A percentile compares a stretch with the other conserved stretches of the same genome.
These are phyloP conservation scores for Rehmannia glutinosa DNA, from an alignment of 257 asterid species.

Conservation along the genomic window DNA sequence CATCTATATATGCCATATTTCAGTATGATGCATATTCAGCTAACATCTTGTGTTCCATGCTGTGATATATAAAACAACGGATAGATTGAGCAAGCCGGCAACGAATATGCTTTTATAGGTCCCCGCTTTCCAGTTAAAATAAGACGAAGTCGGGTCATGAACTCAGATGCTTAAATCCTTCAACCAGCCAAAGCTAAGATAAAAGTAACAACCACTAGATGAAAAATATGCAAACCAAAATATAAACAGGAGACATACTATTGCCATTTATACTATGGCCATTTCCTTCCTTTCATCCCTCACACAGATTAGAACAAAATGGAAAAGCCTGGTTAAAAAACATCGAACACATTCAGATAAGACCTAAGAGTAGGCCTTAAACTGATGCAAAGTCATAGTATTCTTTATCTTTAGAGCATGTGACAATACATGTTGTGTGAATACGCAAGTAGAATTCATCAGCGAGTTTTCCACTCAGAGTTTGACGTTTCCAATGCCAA, in stretches of 20 bases:
- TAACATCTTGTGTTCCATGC: no score
- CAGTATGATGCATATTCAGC: not conserved
- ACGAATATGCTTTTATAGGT: not conserved
- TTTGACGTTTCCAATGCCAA: no score
- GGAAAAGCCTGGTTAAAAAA: not conserved
- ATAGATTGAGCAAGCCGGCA: not conserved
- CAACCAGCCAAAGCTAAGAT: not conserved
- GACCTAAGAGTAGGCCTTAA: not conserved
- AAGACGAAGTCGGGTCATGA: not conserved
- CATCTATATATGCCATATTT: not conserved
- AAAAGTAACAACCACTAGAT: not conserved
- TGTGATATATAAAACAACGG: no score
- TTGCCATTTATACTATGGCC: not conserved
- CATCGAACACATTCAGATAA: not conserved
- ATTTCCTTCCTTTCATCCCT: not conserved
- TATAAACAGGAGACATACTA: not conserved
- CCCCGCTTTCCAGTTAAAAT: not conserved
- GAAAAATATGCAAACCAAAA: not conserved
- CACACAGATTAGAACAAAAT: not conserved
- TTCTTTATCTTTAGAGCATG: not conserved
- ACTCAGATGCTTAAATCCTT: not conserved
- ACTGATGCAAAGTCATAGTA: not conserved
- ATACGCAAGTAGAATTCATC: no score
- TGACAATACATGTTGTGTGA: no score
- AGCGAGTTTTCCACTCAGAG: no score